Evolutionary conservation across 306 rosid species (phyloP).

Genomic region (Cicer yamashitae): DNA sequence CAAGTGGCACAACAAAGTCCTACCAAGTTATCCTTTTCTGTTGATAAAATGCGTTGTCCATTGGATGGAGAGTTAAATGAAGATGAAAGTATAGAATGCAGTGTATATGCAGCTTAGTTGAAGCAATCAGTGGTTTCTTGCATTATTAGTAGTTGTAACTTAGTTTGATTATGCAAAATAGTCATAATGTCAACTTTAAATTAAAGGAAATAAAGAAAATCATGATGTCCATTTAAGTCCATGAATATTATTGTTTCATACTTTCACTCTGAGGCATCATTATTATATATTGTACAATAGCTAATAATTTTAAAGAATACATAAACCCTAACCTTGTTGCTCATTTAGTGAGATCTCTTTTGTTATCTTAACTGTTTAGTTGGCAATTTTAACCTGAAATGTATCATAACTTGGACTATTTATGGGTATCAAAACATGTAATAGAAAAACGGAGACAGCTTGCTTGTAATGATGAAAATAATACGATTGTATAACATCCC

Average conservation of each 20-base stretch:
- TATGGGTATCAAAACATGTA: not conserved
- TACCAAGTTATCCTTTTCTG: slow-evolving; percentile 47
- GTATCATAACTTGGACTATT: not conserved
- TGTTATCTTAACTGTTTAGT: not conserved
- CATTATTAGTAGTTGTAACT: slow-evolving; percentile 42
- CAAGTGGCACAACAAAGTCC: slow-evolving; percentile 53
- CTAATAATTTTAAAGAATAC: slow-evolving; percentile 1
- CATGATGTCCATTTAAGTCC: not conserved
- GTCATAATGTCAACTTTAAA: not conserved
- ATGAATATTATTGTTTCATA: slow-evolving; percentile 1
- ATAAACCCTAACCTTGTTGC: not conserved
- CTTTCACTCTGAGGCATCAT: not conserved
- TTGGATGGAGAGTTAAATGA: slow-evolving; percentile 61
- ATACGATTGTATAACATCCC: not conserved
- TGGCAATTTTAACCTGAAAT: not conserved
- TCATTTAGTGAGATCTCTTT: not conserved
- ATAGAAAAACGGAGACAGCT: not conserved
- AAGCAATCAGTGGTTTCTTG: slow-evolving; percentile 65
- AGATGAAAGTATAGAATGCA: slow-evolving; percentile 77
- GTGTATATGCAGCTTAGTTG: slow-evolving; percentile 60
- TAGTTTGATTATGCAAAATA: slow-evolving; percentile 38
- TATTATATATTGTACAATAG: slow-evolving; percentile 38
- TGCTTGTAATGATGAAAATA: not conserved
- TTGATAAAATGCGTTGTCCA: slow-evolving; percentile 49
- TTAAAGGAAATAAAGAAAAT: not conserved